Percentiles rank a stretch among this genome's conserved stretches.
These are phyloP conservation scores for Setomelanomma holmii DNA, from an alignment of 2,329 filamentous ascomycete species.

Conservation along the genomic window DNA sequence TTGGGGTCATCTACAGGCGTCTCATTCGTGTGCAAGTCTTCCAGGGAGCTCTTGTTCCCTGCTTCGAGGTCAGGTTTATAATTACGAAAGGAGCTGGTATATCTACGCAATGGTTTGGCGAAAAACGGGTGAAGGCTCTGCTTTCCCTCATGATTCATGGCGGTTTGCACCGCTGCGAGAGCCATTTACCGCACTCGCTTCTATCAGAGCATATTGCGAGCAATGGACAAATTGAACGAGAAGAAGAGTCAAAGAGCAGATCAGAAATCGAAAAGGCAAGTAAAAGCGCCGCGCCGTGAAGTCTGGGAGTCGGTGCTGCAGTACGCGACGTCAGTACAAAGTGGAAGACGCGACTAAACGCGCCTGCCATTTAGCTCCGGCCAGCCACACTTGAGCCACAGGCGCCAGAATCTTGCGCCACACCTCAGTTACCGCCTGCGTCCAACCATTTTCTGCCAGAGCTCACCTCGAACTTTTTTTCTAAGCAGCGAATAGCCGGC, in stretches of 20 bases:
- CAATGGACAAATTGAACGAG: background rate
- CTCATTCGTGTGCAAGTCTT: slow-evolving; percentile 7
- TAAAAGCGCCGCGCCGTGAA: slow-evolving; percentile 7
- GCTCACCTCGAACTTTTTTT: slow-evolving; percentile 37
- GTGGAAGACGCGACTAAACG: slow-evolving; percentile 19
- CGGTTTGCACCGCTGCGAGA: slow-evolving; percentile 42
- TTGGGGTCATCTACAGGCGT: slow-evolving; percentile 17
- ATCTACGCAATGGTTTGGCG: slow-evolving; percentile 28
- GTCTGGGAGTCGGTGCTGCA: background rate
- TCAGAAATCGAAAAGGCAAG: background rate
- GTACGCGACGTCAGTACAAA: slow-evolving; percentile 11
- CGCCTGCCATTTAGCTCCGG: slow-evolving; percentile 4
- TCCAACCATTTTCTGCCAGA: slow-evolving; percentile 18
- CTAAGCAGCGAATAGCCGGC: slow-evolving; percentile 14
- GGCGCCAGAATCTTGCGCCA: slow-evolving; percentile 18
- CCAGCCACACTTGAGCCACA: slow-evolving; percentile 4
- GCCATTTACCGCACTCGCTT: slow-evolving; percentile 40
- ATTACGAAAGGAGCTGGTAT: too few species aligned
- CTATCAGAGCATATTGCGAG: slow-evolving; percentile 23
- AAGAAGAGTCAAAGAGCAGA: background rate
- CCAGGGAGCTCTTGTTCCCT: slow-evolving; percentile 24
- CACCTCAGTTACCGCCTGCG: slow-evolving; percentile 16
- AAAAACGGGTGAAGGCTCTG: slow-evolving; percentile 51
- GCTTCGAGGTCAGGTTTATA: slow-evolving; percentile 8
- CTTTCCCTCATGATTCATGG: slow-evolving; percentile 47